Evolutionary conservation across 176 grass and related monocot species (phyloP).

Genomic region (Carex scoparia): DNA sequence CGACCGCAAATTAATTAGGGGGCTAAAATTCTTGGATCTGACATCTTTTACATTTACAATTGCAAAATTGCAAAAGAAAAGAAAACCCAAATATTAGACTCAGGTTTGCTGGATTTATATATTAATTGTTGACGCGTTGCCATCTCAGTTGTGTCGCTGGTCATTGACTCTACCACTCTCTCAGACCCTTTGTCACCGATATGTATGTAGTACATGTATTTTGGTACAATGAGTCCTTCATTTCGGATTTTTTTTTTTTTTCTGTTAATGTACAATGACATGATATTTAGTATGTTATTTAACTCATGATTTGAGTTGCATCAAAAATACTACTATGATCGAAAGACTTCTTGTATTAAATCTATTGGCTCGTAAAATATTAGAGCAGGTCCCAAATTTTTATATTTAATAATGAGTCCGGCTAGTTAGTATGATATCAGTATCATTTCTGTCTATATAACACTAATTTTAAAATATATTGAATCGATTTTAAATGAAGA

Average conservation of each 20-base stretch:
- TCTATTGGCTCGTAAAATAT: too few relatives aligned
- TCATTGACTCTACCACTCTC: not conserved
- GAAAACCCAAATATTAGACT: not conserved
- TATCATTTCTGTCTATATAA: too few relatives aligned
- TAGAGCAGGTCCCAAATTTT: too few relatives aligned
- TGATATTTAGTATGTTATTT: too few relatives aligned
- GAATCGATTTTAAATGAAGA: too few relatives aligned
- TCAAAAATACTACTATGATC: too few relatives aligned
- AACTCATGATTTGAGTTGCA: too few relatives aligned
- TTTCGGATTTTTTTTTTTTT: not conserved
- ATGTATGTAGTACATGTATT: not conserved
- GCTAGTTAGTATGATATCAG: too few relatives aligned
- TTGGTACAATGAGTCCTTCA: not conserved
- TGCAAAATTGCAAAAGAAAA: not conserved
- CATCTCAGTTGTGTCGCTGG: not conserved
- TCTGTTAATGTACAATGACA: too few relatives aligned
- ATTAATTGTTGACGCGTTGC: not conserved
- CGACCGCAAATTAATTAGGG: slow-evolving; percentile 5
- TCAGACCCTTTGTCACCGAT: not conserved
- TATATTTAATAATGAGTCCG: too few relatives aligned
- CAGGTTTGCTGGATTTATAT: not conserved
- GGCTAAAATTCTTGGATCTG: slow-evolving; percentile 15
- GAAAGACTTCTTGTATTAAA: too few relatives aligned
- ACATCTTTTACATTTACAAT: not conserved
- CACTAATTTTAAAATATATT: too few relatives aligned